Evolutionary conservation across 208 protist species (phyloP), one percentile per base, ranked within the genome.

Genomic region (Trypanosoma cruzi): DNA sequence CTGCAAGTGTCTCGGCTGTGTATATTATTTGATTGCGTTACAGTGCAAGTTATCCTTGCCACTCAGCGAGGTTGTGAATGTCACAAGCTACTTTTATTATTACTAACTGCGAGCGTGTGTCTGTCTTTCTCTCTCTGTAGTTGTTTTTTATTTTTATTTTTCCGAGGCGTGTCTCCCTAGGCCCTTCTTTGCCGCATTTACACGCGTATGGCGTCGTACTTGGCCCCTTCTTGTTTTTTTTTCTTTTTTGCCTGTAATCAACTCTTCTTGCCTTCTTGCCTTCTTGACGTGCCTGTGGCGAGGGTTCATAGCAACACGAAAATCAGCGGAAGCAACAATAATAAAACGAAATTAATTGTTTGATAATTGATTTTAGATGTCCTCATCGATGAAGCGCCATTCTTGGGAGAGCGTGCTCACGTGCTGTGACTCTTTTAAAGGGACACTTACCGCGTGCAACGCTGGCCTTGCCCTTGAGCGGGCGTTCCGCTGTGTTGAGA

Each of bases 371-470:
- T 49, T 48, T 44, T n/a, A 2, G 37, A 60, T 64, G 20, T 10
- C 32, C 2, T 29, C n/a, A 37, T 48, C 26, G n/a, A 22, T 29
- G 22, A 64, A 34, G 56, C 26, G 8, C 31, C 0, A 32, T 56
- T 31, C 24, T 0, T 57, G 31, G 22, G 6, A 53, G 54, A 11
- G 32, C 18, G 63, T 93, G 5, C 67, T 95, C 20, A 68, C 79
- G 16, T 84, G 85, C 49, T 85, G 76, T 62, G 90, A 93, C 69
- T 81, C 85, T 18, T 95, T 95, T 70, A 95, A 95, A 59, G 90
- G 87, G 28, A 93, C 85, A 4, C 65, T 90, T 24, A 65, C 83
- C 2, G 81, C 87, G 4, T 82, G 74, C 68, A 62, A 69, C 57
- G 90, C 84, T 0, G 81, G 85, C 10, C 77, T 85, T 65, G 86